Evolutionary conservation across 129 eudicot genomes (phyloP).

Genomic region (Flaveria sonorensis): DNA sequence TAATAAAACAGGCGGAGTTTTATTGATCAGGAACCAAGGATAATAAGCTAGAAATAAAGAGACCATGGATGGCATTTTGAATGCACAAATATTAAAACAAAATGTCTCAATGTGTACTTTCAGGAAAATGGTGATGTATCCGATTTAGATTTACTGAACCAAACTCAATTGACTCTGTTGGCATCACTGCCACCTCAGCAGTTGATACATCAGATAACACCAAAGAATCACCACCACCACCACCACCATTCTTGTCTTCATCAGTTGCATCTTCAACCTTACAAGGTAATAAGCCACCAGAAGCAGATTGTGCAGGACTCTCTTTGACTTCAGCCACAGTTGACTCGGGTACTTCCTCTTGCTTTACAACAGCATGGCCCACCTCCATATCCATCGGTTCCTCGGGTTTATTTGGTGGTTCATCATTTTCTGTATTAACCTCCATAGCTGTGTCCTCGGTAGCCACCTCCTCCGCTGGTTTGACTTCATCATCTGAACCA

Average conservation of each 20-base stretch:
- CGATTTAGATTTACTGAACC: constrained; percentile 80
- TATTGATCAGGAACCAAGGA: constrained; percentile 48
- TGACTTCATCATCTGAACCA: constrained; percentile 22
- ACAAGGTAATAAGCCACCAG: constrained; percentile 31
- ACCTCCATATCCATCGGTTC: constrained; percentile 41
- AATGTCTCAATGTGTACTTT: constrained; percentile 93
- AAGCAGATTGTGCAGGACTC: constrained; percentile 19
- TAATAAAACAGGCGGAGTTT: constrained; percentile 35
- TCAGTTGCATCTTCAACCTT: constrained; percentile 28
- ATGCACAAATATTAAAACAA: constrained; percentile 33
- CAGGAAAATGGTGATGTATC: constrained; percentile 96
- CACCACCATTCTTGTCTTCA: constrained; percentile 35
- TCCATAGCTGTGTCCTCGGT: constrained; percentile 26
- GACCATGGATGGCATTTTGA: constrained; percentile 36
- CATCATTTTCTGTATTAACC: constrained; percentile 25
- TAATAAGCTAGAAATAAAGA: constrained; percentile 20
- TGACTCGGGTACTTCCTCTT: constrained; percentile 31
- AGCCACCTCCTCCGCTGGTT: constrained; percentile 36
- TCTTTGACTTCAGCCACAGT: constrained; percentile 11
- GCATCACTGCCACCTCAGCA: constrained; percentile 54
- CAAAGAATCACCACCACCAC: constrained; percentile 5
- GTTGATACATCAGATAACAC: constrained; percentile 53
- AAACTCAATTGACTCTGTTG: constrained; percentile 65
- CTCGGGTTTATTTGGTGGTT: constrained; percentile 24
- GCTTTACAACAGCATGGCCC: constrained; percentile 22